phyloP scores from a whole-genome alignment of 768 basidiomycete genomes.

The Suillus weaverae region DNA sequence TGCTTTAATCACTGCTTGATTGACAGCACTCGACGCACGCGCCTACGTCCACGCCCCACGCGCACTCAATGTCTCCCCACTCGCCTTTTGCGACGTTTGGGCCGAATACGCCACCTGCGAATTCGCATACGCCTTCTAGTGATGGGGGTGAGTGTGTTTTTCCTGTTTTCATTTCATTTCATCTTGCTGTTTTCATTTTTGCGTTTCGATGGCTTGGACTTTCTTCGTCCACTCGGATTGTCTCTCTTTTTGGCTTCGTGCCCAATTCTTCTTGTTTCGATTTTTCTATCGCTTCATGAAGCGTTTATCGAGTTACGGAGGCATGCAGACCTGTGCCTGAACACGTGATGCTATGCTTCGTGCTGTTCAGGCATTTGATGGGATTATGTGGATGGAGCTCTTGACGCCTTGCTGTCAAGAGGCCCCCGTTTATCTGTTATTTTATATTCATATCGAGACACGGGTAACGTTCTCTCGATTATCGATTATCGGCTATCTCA shows the following conservation, averaged over 20 bases:
- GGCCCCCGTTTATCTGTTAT: background rate
- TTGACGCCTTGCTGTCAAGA: background rate
- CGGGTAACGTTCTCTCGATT: background rate
- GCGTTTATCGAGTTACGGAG: background rate
- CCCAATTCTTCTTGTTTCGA: too few relatives aligned
- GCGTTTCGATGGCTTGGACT: background rate
- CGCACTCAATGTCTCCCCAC: conserved; percentile 17
- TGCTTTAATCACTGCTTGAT: background rate
- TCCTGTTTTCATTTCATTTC: background rate
- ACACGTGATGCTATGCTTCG: background rate
- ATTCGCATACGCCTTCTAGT: conserved; percentile 27
- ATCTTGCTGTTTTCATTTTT: background rate
- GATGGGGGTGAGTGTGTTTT: conserved; percentile 25
- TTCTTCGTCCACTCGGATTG: background rate
- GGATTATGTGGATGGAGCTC: background rate
- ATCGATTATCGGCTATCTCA: background rate
- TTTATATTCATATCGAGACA: background rate
- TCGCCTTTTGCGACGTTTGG: conserved; percentile 20
- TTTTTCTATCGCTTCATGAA: background rate
- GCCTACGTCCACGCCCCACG: conserved; percentile 5
- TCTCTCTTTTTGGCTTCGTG: too few relatives aligned
- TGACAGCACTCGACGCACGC: conserved; percentile 17
- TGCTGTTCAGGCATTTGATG: background rate
- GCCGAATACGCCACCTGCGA: conserved; percentile 20
- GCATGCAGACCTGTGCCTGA: background rate